Percentiles rank a stretch among this genome's conserved stretches.
Conservation (phyloP, 345 rosid species). For the Eucalyptus cladocalyx region DNA sequence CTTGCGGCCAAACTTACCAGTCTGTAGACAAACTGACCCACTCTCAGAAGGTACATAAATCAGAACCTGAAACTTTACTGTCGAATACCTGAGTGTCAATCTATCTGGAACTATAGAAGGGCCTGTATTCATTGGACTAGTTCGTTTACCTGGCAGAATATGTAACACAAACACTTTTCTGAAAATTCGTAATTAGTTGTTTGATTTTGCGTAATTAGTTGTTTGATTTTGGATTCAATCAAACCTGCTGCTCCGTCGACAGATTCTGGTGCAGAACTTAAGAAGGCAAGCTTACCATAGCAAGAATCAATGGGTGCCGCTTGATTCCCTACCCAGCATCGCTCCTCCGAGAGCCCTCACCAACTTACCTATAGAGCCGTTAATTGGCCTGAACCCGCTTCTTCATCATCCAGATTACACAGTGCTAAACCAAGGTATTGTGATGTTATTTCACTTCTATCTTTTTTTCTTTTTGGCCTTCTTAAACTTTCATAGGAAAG, state of each 20-base stretch:
- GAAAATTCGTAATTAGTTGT: background rate
- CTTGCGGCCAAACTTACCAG: slow-evolving; percentile 9
- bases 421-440: slow-evolving; percentile 21
- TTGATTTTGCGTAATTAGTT: background rate
- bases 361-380: slow-evolving; percentile 7
- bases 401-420: slow-evolving; percentile 16
- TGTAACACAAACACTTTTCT: background rate
- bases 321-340: background rate
- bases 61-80: background rate
- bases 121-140: background rate
- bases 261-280: slow-evolving; percentile 25
- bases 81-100: background rate
- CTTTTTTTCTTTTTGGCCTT: background rate
- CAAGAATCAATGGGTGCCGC: background rate
- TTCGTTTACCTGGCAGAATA: background rate
- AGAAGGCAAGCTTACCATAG: slow-evolving; percentile 42
- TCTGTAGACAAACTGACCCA: slow-evolving; percentile 10
- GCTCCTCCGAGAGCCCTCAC: slow-evolving; percentile 19
- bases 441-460: background rate
- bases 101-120: background rate
- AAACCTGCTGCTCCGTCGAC: background rate
- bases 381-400: background rate
- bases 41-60: slow-evolving; percentile 18
- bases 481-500: background rate
- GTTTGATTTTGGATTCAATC: background rate